Percentiles rank a stretch among this genome's conserved stretches.
These are phyloP conservation scores for Apophysomyces elegans DNA, from an alignment of 371 early-diverging fungal species.

Conservation along the genomic window DNA sequence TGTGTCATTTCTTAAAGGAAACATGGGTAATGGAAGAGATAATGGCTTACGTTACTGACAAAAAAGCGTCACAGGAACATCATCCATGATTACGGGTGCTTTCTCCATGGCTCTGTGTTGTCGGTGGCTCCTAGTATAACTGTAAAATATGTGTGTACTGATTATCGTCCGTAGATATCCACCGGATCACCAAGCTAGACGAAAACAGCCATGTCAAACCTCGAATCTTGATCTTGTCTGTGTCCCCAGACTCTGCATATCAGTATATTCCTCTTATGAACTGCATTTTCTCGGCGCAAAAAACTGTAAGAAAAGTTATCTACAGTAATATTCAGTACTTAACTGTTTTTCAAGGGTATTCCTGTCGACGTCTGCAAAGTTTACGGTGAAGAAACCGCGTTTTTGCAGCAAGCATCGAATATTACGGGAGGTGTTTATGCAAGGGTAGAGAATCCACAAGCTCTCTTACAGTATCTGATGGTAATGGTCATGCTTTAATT, in stretches of 20 bases:
- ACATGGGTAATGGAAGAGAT: conserved; percentile 41
- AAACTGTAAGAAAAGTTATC: conserved; percentile 57
- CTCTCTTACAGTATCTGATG: conserved; percentile 85
- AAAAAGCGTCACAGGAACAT: conserved; percentile 24
- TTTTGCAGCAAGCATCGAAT: conserved; percentile 91
- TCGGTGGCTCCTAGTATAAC: conserved; percentile 27
- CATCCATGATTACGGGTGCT: conserved; percentile 60
- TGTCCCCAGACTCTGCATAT: conserved; percentile 83
- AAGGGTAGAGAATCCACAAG: conserved; percentile 64
- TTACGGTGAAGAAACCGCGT: conserved; percentile 78
- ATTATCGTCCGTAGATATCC: conserved; percentile 55
- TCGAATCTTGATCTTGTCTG: conserved; percentile 85
- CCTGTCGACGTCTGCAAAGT: conserved; percentile 91
- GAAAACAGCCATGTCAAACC: conserved; percentile 69
- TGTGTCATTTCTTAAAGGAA: conserved; percentile 43
- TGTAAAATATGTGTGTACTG: not conserved
- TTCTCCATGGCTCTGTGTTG: conserved; percentile 67
- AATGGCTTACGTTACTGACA: conserved; percentile 8
- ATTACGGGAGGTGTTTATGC: conserved; percentile 89
- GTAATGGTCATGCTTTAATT: conserved; percentile 37
- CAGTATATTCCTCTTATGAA: conserved; percentile 98
- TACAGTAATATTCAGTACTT: not conserved
- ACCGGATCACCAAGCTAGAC: conserved; percentile 62
- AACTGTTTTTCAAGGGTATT: conserved; percentile 58
- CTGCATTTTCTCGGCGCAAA: conserved; percentile 94